Evolutionary conservation across 2,329 filamentous ascomycete genomes (phyloP).

Genomic region (Beauveria rudraprayagi): DNA sequence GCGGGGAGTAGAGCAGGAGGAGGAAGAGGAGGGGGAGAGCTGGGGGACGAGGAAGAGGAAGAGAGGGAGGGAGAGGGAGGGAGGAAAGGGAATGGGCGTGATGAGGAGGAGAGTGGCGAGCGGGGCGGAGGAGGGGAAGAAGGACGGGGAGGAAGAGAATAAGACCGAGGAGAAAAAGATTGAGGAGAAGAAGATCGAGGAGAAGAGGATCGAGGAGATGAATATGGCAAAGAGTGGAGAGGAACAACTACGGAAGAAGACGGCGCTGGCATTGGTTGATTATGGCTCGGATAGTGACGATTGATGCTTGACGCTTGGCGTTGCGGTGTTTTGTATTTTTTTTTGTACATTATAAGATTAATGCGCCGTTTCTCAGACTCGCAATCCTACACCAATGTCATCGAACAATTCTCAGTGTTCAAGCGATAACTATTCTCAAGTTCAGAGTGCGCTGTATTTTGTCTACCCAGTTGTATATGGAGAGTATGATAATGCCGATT

Average conservation of each 20-base stretch:
- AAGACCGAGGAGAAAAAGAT: neutral
- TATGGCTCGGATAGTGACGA: constrained; percentile 50
- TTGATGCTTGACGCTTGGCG: constrained; percentile 2
- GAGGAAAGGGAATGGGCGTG: constrained; percentile 7
- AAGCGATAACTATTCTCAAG: neutral
- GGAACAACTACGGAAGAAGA: neutral
- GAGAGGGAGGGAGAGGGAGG: constrained; percentile 22
- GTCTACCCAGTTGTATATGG: neutral
- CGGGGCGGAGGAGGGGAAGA: constrained; percentile 9
- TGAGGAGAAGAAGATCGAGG: neutral
- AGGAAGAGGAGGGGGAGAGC: constrained; percentile 15
- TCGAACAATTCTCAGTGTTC: no score
- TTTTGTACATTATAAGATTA: neutral
- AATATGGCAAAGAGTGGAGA: constrained; percentile 12
- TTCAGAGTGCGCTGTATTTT: neutral
- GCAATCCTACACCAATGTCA: no score
- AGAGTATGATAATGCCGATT: neutral
- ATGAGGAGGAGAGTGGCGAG: constrained; percentile 13
- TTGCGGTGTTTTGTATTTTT: neutral
- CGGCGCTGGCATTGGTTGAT: constrained; percentile 37
- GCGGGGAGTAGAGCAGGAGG: neutral
- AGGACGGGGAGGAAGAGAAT: constrained; percentile 13
- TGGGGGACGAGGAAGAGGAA: constrained; percentile 19
- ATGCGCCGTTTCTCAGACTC: no score
- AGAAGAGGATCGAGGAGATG: constrained; percentile 17